Conservation (phyloP, 345 rosid species). For the Carallia brachiata region DNA sequence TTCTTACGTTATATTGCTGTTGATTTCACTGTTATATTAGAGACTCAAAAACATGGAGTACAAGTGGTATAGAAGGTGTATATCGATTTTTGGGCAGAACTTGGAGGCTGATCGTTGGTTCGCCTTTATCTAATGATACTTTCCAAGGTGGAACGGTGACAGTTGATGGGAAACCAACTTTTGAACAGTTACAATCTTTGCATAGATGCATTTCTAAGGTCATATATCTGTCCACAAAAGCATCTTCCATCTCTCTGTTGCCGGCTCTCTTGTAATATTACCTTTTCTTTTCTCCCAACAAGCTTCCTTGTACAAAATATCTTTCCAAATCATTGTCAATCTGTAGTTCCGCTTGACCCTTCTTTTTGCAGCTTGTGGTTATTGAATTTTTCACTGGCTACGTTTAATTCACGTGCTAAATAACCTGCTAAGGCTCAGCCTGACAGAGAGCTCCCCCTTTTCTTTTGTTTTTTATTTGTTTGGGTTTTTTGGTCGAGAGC, state of each 20-base stretch:
- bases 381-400: too few species aligned
- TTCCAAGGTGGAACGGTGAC: constrained; percentile 60
- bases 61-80: constrained; percentile 93
- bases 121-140: constrained; percentile 53
- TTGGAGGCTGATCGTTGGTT: constrained; percentile 84
- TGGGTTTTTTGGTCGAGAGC: too few species aligned
- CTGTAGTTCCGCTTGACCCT: too few species aligned
- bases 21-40: constrained; percentile 37
- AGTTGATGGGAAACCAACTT: constrained; percentile 60
- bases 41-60: constrained; percentile 95
- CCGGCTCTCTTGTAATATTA: too few species aligned
- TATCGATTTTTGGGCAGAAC: constrained; percentile 84
- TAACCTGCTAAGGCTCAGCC: too few species aligned
- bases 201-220: constrained; percentile 95
- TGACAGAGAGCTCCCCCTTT: too few species aligned
- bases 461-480: too few species aligned
- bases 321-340: too few species aligned
- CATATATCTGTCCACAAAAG: constrained; percentile 2
- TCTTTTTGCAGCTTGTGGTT: too few species aligned
- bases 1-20: constrained; percentile 8
- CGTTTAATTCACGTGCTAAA: too few species aligned
- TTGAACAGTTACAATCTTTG: constrained; percentile 66
- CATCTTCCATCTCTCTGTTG: neutral
- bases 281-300: too few species aligned
- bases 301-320: too few species aligned